Evolutionary conservation across 441 rosid species (phyloP).

Genomic region (Erodium texanum): DNA sequence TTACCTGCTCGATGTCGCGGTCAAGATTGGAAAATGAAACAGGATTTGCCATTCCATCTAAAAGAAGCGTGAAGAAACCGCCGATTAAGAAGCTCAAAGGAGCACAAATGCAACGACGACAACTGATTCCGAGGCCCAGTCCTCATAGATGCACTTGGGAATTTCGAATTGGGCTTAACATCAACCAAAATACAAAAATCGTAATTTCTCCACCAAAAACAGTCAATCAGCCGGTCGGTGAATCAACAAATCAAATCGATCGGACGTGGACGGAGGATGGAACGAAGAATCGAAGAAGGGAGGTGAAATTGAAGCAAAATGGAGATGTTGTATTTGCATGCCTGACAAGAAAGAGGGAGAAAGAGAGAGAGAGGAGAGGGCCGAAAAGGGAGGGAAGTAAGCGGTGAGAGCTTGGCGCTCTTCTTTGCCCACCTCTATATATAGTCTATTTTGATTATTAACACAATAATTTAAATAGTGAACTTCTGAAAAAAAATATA

Average conservation of each 20-base stretch:
- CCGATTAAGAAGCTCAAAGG: neutral
- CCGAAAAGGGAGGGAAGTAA: constrained; percentile 30
- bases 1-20: constrained; percentile 71
- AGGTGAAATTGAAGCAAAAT: neutral
- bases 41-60: constrained; percentile 61
- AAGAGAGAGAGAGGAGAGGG: constrained; percentile 21
- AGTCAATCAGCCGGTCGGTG: no score
- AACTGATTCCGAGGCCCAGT: neutral
- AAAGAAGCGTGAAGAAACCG: neutral
- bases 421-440: neutral
- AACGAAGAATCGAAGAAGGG: neutral
- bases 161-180: neutral
- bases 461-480: no score
- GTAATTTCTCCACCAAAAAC: no score
- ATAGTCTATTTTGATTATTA: no score
- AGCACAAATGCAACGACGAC: neutral
- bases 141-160: neutral
- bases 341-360: constrained; percentile 11
- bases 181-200: neutral
- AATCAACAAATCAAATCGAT: neutral
- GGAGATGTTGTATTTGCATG: neutral
- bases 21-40: constrained; percentile 56
- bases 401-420: constrained; percentile 11
- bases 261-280: neutral
- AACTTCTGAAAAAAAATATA: no score